These are phyloP conservation scores for Haplographium delicatum DNA, from an alignment of 495 filamentous ascomycete species.

Conservation along the genomic window DNA sequence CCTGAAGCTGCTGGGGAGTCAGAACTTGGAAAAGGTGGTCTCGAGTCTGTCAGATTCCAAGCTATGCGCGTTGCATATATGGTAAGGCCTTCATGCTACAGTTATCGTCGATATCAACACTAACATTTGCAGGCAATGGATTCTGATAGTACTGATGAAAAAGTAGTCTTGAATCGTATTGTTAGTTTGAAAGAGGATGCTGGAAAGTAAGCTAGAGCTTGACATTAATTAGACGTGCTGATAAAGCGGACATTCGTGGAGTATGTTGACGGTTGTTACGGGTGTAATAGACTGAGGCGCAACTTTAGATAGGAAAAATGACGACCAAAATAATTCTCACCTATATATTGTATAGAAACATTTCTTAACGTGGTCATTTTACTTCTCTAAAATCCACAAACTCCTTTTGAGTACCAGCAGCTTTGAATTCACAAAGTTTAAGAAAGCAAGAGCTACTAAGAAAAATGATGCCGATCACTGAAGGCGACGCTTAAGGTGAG, in stretches of 20 bases:
- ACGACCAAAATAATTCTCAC: neutral
- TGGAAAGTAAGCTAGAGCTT: slow-evolving; percentile 66
- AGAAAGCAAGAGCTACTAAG: too few species aligned
- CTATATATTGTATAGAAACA: too few species aligned
- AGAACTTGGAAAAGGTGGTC: slow-evolving; percentile 49
- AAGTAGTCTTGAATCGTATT: slow-evolving; percentile 84
- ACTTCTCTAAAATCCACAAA: too few species aligned
- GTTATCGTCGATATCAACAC: slow-evolving; percentile 8
- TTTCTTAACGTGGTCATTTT: too few species aligned
- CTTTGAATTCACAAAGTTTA: too few species aligned
- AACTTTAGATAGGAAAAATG: slow-evolving; percentile 1
- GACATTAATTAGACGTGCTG: too few species aligned
- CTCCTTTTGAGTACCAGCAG: too few species aligned
- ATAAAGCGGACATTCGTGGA: slow-evolving; percentile 4
- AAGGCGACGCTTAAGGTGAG: too few species aligned
- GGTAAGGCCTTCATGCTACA: slow-evolving; percentile 24
- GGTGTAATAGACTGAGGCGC: neutral
- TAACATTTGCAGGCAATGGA: slow-evolving; percentile 54
- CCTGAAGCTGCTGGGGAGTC: slow-evolving; percentile 67
- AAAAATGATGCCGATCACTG: too few species aligned
- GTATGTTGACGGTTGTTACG: neutral
- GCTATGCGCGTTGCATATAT: slow-evolving; percentile 89
- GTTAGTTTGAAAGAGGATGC: slow-evolving; percentile 89
- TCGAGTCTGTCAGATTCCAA: slow-evolving; percentile 84
- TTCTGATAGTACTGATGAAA: slow-evolving; percentile 68